Conservation (phyloP, 2,329 filamentous ascomycete genomes). For the Pseudogymnoascus sp. region DNA sequence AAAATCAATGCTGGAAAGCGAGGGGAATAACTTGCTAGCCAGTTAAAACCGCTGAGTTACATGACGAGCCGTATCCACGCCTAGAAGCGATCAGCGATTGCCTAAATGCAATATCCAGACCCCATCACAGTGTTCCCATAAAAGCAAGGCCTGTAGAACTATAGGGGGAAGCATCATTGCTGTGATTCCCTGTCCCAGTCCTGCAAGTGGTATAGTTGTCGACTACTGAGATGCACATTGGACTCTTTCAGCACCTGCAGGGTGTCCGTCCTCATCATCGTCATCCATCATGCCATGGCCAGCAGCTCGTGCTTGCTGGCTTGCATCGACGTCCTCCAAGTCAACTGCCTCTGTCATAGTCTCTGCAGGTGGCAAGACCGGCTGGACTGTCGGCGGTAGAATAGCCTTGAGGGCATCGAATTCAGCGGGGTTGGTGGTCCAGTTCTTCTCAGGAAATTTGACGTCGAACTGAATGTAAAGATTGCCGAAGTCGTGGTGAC, state of each 20-base stretch:
- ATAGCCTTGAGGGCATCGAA: slow-evolving; percentile 76
- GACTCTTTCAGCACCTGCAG: slow-evolving; percentile 65
- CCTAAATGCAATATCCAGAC: background rate
- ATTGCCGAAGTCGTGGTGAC: slow-evolving; percentile 93
- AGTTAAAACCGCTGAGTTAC: background rate
- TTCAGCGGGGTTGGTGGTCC: slow-evolving; percentile 58
- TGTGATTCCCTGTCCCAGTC: background rate
- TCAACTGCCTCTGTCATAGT: slow-evolving; percentile 87
- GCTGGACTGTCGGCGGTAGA: slow-evolving; percentile 60
- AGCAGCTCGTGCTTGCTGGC: slow-evolving; percentile 60
- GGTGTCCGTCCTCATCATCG: slow-evolving; percentile 69
- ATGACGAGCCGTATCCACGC: background rate
- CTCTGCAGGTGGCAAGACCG: slow-evolving; percentile 62
- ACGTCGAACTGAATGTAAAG: slow-evolving; percentile 96
- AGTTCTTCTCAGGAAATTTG: slow-evolving; percentile 84
- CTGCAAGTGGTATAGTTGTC: slow-evolving; percentile 7
- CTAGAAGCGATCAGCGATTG: background rate
- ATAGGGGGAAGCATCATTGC: background rate
- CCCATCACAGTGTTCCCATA: background rate
- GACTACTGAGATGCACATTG: slow-evolving; percentile 82
- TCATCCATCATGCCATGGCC: slow-evolving; percentile 62
- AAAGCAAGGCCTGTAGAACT: background rate
- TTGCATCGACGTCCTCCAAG: slow-evolving; percentile 75
- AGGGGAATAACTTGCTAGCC: background rate
- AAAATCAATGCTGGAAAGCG: background rate